Percentiles rank a stretch among this genome's conserved stretches.
These are phyloP conservation scores for Cryptococcus sp. DNA, from an alignment of 1,284 basidiomycete genomes.

Conservation along the genomic window DNA sequence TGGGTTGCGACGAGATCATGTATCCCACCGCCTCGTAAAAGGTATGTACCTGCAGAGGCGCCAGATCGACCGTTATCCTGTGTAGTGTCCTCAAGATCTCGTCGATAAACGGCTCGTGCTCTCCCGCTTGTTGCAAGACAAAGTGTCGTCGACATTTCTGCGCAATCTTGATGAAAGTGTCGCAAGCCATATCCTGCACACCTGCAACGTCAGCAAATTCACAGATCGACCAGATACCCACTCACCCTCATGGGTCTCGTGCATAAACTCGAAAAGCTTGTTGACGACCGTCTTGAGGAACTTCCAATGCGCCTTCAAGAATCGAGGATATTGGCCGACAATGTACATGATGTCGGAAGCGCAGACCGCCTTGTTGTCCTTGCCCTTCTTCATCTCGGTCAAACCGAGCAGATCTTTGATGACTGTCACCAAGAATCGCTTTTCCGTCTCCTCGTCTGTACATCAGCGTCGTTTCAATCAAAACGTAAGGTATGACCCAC, in stretches of 20 bases:
- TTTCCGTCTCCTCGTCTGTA: slow-evolving; percentile 93
- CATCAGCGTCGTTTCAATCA: not conserved
- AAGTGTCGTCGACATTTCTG: slow-evolving; percentile 98
- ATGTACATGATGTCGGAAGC: slow-evolving; percentile 99
- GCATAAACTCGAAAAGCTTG: slow-evolving; percentile 99
- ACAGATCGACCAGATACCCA: not conserved
- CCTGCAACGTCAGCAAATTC: slow-evolving; percentile 50
- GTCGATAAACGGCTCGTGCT: slow-evolving; percentile 96
- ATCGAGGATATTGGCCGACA: slow-evolving; percentile 98
- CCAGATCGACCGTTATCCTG: slow-evolving; percentile 90
- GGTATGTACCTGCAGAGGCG: slow-evolving; percentile 91
- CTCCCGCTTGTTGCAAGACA: slow-evolving; percentile 96
- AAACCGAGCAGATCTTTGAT: slow-evolving; percentile 97
- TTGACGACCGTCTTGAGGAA: slow-evolving; percentile 99
- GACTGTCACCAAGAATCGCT: slow-evolving; percentile 97
- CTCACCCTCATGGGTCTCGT: slow-evolving; percentile 95
- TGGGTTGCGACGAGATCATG: slow-evolving; percentile 99
- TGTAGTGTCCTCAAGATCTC: slow-evolving; percentile 91
- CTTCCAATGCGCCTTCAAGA: slow-evolving; percentile 99
- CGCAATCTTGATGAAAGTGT: slow-evolving; percentile 99
- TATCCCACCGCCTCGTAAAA: slow-evolving; percentile 98
- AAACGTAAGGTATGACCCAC: slow-evolving; percentile 52
- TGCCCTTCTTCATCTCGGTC: slow-evolving; percentile 97
- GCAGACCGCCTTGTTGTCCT: slow-evolving; percentile 99
- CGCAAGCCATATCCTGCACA: slow-evolving; percentile 99